These are phyloP conservation scores for Aspergillus sp. DNA, from an alignment of 2,329 filamentous ascomycete species.

Conservation along the genomic window DNA sequence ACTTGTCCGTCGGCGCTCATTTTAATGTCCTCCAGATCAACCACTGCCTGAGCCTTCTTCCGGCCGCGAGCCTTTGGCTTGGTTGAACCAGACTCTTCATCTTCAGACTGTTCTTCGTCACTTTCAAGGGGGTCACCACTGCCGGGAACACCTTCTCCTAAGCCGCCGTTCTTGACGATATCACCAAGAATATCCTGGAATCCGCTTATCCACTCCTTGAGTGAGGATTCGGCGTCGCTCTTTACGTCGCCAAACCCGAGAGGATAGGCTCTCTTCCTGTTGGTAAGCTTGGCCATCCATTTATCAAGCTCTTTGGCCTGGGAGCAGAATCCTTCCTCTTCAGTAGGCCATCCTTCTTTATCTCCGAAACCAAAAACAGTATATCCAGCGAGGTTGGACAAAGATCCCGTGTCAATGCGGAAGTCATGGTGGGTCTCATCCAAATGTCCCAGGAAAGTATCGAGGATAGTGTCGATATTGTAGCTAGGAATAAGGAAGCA, in stretches of 20 bases:
- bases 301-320: conserved; percentile 88
- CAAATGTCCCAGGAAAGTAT: conserved; percentile 82
- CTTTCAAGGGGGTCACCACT: conserved; percentile 85
- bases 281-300: conserved; percentile 96
- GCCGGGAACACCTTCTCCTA: conserved; percentile 69
- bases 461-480: conserved; percentile 90
- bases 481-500: conserved; percentile 84
- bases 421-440: conserved; percentile 96
- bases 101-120: conserved; percentile 69
- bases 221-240: conserved; percentile 63
- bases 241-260: conserved; percentile 86
- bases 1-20: conserved; percentile 35
- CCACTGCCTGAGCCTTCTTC: conserved; percentile 51
- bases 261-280: conserved; percentile 81
- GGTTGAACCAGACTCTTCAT: conserved; percentile 55
- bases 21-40: conserved; percentile 82
- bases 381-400: conserved; percentile 77
- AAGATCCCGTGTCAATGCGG: conserved; percentile 83
- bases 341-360: conserved; percentile 85
- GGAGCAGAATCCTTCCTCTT: conserved; percentile 87
- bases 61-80: conserved; percentile 51
- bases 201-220: conserved; percentile 77
- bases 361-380: conserved; percentile 94
- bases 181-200: conserved; percentile 69
- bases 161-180: conserved; percentile 49